Base-by-base conservation (phyloP, 371 early-diverging fungal species). In the Circinella minor region DNA sequence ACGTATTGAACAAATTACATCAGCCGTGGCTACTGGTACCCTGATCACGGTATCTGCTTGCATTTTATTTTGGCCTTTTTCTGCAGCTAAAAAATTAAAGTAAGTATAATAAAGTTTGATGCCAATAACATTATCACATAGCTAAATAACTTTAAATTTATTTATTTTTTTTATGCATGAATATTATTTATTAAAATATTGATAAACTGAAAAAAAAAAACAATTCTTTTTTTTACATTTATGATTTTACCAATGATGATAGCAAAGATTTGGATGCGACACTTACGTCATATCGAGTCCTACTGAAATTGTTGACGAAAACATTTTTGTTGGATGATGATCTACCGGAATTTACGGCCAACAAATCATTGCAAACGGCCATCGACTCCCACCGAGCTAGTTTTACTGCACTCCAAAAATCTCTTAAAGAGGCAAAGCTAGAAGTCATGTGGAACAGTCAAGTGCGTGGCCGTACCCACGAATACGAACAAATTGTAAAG, bases 261-360 rank as follows among this genome's bases (percentile, higher is more conserved):
- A 89, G 88, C 65, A 80, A 83, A 39, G 89, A 89, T 67, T 80
- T 91, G 36, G 87, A 77, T 3, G 76, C 77, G 3, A 85, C 90
- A 3, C 61, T 92, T n/a, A 67, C 65, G 2, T 89, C 91, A 0
- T 89, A 88, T 63, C 72, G 85, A 20, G 72, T 86, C 0, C 65
- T 90, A 4, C 71, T 91, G 47, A 87, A 88, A 49, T 65, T 88
- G 14, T 57, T 91, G 39, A 89, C 89, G 36, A 90, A 90, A 71
- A 89, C 91, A 0, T 92, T 92, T 63, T 74, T 92, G 37, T 69
- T 92, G 48, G 92, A 91, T 66, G 82, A 82, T 17, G 85, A 86
- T 65, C 67, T 85, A 8, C 84, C 90, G 11, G 81, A 88, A 67
- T 83, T 86, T 61, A 76, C 80, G 54, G 79, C 87, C 18, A 82